Conservation (phyloP, 768 basidiomycete genomes). For the Kwoniella mangroviensis region DNA sequence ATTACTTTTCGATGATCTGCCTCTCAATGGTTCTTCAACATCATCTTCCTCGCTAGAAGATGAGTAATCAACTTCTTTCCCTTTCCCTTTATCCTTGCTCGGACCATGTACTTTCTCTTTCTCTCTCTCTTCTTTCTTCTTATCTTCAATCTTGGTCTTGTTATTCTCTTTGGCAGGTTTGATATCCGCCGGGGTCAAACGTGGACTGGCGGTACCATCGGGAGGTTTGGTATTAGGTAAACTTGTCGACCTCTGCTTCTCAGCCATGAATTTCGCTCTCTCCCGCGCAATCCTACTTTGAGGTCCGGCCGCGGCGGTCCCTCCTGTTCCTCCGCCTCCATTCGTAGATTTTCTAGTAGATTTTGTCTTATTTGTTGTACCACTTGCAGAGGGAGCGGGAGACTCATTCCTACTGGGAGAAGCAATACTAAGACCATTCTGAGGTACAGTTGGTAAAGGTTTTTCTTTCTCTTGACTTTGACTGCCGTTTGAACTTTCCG, state of each 20-base stretch:
- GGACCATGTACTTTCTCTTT: background rate
- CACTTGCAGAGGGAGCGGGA: background rate
- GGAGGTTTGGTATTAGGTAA: constrained; percentile 31
- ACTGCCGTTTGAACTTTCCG: background rate
- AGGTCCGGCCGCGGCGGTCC: background rate
- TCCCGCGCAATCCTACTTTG: constrained; percentile 34
- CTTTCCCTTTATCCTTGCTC: background rate
- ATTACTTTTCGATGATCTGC: background rate
- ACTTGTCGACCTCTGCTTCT: constrained; percentile 32
- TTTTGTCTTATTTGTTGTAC: constrained; percentile 1
- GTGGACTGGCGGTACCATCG: constrained; percentile 28
- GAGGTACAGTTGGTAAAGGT: constrained; percentile 2
- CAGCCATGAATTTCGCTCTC: constrained; percentile 41
- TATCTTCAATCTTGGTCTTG: background rate
- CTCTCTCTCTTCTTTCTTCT: background rate
- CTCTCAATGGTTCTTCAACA: background rate
- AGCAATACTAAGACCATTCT: background rate
- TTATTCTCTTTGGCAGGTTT: background rate
- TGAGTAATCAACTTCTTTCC: constrained; percentile 20
- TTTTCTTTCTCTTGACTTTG: background rate
- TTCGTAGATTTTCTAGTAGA: constrained; percentile 8
- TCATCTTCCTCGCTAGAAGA: constrained; percentile 15
- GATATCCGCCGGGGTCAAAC: background rate
- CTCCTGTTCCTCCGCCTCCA: background rate
- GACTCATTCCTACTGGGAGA: constrained; percentile 7